Evolutionary conservation across 306 rosid genomes (phyloP).

Genomic region (Cyclanthera cordifolia): DNA sequence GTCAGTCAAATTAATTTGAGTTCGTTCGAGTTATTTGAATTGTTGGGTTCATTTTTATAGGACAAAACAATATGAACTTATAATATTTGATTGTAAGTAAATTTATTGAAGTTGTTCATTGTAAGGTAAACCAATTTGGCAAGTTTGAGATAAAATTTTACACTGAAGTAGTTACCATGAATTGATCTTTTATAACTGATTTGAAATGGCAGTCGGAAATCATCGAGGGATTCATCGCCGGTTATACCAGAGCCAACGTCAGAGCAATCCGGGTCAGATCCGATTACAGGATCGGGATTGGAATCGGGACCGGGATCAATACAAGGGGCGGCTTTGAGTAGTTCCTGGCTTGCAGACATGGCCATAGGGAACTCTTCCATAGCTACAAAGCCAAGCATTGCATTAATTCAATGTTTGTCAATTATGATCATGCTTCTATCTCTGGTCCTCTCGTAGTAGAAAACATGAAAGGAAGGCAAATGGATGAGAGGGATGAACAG

Average conservation of each 20-base stretch:
- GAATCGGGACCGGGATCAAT: neutral
- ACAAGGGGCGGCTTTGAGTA: slow-evolving; percentile 3
- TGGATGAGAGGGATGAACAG: neutral
- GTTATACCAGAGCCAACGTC: neutral
- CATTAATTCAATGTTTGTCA: neutral
- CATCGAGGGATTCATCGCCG: neutral
- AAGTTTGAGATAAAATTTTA: too few relatives aligned
- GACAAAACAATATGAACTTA: too few relatives aligned
- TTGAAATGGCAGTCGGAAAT: neutral
- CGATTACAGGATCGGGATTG: neutral
- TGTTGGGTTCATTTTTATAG: too few relatives aligned
- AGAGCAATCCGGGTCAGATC: neutral
- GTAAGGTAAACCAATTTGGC: too few relatives aligned
- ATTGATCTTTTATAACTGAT: neutral
- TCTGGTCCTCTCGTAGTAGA: neutral
- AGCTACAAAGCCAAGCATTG: neutral
- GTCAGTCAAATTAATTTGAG: too few relatives aligned
- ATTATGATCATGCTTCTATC: neutral
- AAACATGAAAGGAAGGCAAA: neutral
- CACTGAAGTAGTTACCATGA: too few relatives aligned
- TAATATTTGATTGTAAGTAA: too few relatives aligned
- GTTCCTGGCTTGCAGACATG: slow-evolving; percentile 10
- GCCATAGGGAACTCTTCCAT: neutral
- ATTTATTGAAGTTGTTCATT: too few relatives aligned
- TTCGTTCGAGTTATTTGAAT: too few relatives aligned